These are phyloP conservation scores for Pseudevernia furfuracea DNA, from an alignment of 495 filamentous ascomycete genomes.

Conservation along the genomic window DNA sequence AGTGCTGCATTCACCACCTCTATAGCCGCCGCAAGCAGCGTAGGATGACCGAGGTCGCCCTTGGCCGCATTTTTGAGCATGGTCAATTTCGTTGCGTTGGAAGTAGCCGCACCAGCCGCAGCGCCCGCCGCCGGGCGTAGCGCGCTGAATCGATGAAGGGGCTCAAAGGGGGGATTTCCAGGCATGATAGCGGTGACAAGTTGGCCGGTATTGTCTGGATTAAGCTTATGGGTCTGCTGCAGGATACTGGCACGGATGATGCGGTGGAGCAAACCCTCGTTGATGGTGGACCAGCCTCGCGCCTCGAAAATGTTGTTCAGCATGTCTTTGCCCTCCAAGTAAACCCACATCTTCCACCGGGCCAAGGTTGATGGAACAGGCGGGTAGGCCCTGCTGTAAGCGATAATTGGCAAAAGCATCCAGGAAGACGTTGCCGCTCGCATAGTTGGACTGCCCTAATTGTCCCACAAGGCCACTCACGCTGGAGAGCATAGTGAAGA, in stretches of 20 bases:
- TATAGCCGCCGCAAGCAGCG: neutral
- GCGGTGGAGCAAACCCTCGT: neutral
- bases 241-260: constrained; percentile 10
- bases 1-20: neutral
- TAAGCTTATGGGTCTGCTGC: too few species aligned
- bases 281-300: neutral
- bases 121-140: too few species aligned
- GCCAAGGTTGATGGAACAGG: neutral
- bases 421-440: neutral
- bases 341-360: neutral
- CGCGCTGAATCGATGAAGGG: too few species aligned
- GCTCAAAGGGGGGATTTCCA: too few species aligned
- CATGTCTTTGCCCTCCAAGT: neutral
- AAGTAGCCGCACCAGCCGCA: too few species aligned
- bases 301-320: neutral
- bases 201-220: too few species aligned
- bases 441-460: neutral
- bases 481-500: neutral
- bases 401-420: neutral
- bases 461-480: neutral
- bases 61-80: neutral
- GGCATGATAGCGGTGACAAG: too few species aligned
- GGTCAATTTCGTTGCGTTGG: neutral
- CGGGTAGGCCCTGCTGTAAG: neutral
- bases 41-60: neutral